These are phyloP conservation scores for Phaeosphaeria sp. DNA, from an alignment of 2,329 filamentous ascomycete genomes.

Conservation along the genomic window DNA sequence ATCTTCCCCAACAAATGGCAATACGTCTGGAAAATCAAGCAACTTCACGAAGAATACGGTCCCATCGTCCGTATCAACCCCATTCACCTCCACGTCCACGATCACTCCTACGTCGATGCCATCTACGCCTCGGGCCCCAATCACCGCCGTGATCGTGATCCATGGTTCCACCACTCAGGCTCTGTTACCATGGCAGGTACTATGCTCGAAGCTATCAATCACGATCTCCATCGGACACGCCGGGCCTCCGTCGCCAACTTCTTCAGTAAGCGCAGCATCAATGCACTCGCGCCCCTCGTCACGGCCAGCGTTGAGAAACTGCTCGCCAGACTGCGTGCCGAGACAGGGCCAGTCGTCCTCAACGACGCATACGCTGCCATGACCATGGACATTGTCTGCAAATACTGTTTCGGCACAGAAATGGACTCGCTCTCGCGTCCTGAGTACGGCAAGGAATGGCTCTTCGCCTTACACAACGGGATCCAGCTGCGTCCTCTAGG, in stretches of 20 bases:
- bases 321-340: background rate
- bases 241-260: constrained; percentile 27
- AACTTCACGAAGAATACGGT: constrained; percentile 34
- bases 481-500: constrained; percentile 9
- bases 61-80: constrained; percentile 22
- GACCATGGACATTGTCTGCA: constrained; percentile 21
- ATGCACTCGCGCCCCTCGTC: constrained; percentile 22
- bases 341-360: constrained; percentile 6
- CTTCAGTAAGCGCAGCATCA: constrained; percentile 29
- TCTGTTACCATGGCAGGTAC: constrained; percentile 4
- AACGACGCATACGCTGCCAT: constrained; percentile 15
- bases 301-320: constrained; percentile 6
- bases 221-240: constrained; percentile 32
- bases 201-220: constrained; percentile 23
- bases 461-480: constrained; percentile 8
- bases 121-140: constrained; percentile 15
- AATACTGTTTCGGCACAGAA: constrained; percentile 14
- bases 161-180: constrained; percentile 12
- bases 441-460: constrained; percentile 13
- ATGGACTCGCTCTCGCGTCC: background rate
- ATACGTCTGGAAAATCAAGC: constrained; percentile 32
- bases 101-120: constrained; percentile 19
- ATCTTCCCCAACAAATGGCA: constrained; percentile 23
- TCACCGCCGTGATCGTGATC: constrained; percentile 16
- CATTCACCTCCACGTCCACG: constrained; percentile 23